phyloP scores from a whole-genome alignment of 23 red algal species.

The Gracilariopsis chorda region DNA sequence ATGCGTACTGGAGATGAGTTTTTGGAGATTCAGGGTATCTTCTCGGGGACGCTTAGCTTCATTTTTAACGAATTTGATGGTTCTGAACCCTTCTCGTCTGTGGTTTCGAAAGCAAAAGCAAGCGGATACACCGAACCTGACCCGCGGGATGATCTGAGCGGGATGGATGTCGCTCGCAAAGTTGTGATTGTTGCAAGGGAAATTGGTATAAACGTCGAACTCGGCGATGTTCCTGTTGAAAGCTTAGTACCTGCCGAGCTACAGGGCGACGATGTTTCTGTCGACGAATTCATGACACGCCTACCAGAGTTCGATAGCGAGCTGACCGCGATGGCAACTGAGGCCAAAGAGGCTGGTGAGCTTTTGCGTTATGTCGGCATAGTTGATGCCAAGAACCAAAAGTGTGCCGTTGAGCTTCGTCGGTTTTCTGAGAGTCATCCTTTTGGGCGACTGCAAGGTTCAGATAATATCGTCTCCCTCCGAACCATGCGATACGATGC shows the following conservation, averaged over 20 bases:
- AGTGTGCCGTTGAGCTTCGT: slow-evolving; percentile 83
- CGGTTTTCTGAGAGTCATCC: slow-evolving; percentile 80
- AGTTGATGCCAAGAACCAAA: slow-evolving; percentile 50
- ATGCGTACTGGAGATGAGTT: slow-evolving; percentile 94
- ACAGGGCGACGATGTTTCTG: slow-evolving; percentile 57
- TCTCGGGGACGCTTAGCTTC: slow-evolving; percentile 92
- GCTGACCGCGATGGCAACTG: slow-evolving; percentile 69
- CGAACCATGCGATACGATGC: slow-evolving; percentile 90
- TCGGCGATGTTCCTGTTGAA: slow-evolving; percentile 76
- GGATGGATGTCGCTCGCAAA: slow-evolving; percentile 95
- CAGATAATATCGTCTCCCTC: slow-evolving; percentile 97
- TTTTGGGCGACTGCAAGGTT: slow-evolving; percentile 89
- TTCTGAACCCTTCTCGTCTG: slow-evolving; percentile 68
- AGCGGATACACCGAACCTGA: slow-evolving; percentile 97
- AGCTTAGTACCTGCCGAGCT: slow-evolving; percentile 83
- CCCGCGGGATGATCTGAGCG: slow-evolving; percentile 92
- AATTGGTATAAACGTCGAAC: slow-evolving; percentile 86
- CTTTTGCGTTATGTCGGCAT: slow-evolving; percentile 94
- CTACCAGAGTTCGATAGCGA: slow-evolving; percentile 81
- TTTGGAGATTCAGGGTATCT: slow-evolving; percentile 92
- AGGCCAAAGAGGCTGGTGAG: slow-evolving; percentile 70
- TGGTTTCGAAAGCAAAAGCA: slow-evolving; percentile 81
- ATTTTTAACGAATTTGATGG: slow-evolving; percentile 99
- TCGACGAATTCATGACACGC: slow-evolving; percentile 76
- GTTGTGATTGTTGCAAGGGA: slow-evolving; percentile 94